Evolutionary conservation across 2,329 filamentous ascomycete genomes (phyloP).

Genomic region (Aureobasidium lini): DNA sequence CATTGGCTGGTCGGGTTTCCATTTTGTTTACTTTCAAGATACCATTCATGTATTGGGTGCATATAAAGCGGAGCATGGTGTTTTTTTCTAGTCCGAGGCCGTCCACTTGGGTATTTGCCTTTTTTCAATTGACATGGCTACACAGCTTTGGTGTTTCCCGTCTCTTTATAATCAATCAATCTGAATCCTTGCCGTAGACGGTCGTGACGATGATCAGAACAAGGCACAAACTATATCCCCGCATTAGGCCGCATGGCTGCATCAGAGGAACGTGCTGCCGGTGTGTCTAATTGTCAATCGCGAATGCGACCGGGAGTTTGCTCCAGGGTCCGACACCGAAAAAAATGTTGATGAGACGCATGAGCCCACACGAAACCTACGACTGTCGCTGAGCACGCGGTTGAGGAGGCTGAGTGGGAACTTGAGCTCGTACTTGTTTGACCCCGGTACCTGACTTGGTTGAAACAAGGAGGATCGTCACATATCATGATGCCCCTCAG

Average conservation of each 20-base stretch:
- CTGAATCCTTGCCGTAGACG: background rate
- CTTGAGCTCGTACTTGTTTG: background rate
- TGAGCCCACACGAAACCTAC: background rate
- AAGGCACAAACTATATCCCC: background rate
- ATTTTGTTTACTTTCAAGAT: background rate
- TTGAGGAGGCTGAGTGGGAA: background rate
- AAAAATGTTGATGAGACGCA: background rate
- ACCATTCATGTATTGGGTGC: constrained; percentile 3
- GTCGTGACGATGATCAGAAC: background rate
- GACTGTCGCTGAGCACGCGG: background rate
- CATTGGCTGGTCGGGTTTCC: background rate
- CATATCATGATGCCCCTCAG: constrained; percentile 2
- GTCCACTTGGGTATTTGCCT: background rate
- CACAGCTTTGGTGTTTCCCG: too few relatives aligned
- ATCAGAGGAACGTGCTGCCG: background rate
- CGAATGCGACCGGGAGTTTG: background rate
- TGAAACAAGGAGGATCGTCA: constrained; percentile 8
- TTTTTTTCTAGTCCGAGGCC: background rate
- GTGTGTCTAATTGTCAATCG: background rate
- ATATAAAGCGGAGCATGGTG: constrained; percentile 4
- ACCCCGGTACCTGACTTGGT: background rate
- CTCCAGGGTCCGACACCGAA: background rate
- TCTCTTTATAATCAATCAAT: too few relatives aligned
- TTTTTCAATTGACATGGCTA: background rate
- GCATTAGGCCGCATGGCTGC: background rate